A percentile compares a stretch with the other conserved stretches of the same genome.
Conservation (phyloP, 2,329 filamentous ascomycete species). For the Zymoseptoria tritici region DNA sequence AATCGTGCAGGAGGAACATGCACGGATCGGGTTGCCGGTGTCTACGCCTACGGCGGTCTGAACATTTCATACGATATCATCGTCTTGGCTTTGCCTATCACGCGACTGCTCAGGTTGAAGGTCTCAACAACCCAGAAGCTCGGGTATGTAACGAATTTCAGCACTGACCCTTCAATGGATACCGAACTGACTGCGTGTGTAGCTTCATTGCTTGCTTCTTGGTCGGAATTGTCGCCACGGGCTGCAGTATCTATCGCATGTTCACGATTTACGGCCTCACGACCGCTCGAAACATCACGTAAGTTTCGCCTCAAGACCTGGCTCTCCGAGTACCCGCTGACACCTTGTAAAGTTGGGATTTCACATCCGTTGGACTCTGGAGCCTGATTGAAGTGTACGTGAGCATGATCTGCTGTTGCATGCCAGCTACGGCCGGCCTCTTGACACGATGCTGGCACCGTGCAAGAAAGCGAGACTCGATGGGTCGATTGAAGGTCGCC, state of each 20-base stretch:
- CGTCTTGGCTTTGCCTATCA: conserved; percentile 9
- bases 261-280: conserved; percentile 3
- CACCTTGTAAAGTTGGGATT: conserved; percentile 2
- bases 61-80: conserved; percentile 10
- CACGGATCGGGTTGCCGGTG: conserved; percentile 6
- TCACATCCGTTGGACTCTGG: conserved; percentile 3
- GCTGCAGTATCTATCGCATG: conserved; percentile 10
- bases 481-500: not conserved
- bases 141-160: conserved; percentile 1
- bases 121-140: conserved; percentile 8
- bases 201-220: conserved; percentile 10
- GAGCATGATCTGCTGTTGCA: conserved; percentile 15
- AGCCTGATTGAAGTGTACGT: conserved; percentile 11
- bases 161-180: not conserved
- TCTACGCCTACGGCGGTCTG: conserved; percentile 5
- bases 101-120: conserved; percentile 7
- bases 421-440: conserved; percentile 11
- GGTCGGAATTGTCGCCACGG: conserved; percentile 11
- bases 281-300: conserved; percentile 5
- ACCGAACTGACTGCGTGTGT: not conserved
- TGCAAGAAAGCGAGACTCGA: not conserved
- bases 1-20: conserved; percentile 3
- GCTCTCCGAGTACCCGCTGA: not conserved
- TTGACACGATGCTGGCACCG: conserved; percentile 6
- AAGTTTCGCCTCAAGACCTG: not conserved